Conservation (phyloP, 805 yeast genomes). For the Priceomyces carsonii region DNA sequence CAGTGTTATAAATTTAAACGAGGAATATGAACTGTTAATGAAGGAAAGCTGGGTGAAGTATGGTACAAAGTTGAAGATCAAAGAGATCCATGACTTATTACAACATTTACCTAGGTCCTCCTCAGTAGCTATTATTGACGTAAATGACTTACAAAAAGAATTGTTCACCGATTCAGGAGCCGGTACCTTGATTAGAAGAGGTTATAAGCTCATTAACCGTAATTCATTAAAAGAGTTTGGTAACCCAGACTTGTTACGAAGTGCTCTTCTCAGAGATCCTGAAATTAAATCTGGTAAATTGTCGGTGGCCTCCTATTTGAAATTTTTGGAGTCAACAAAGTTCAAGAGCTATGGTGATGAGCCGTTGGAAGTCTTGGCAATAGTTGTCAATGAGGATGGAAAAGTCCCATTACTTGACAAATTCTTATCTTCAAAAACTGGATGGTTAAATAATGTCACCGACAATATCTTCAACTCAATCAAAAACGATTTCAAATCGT, state of each 20-base stretch:
- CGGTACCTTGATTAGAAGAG: conserved; percentile 97
- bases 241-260: conserved; percentile 74
- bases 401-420: conserved; percentile 72
- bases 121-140: conserved; percentile 96
- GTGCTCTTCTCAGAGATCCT: conserved; percentile 74
- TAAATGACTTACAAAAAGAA: conserved; percentile 93
- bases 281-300: conserved; percentile 68
- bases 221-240: conserved; percentile 67
- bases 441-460: conserved; percentile 97
- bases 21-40: conserved; percentile 88
- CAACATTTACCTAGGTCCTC: conserved; percentile 95
- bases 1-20: conserved; percentile 89
- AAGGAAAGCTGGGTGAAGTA: conserved; percentile 97
- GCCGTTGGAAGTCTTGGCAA: conserved; percentile 91
- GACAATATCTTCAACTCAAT: conserved; percentile 89
- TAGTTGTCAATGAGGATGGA: conserved; percentile 56
- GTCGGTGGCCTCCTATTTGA: conserved; percentile 80
- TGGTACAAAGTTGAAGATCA: conserved; percentile 96
- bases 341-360: conserved; percentile 92
- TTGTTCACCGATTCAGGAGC: conserved; percentile 99
- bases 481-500: conserved; percentile 65
- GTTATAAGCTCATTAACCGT: conserved; percentile 80
- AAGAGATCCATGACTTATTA: conserved; percentile 91
- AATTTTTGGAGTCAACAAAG: conserved; percentile 57
- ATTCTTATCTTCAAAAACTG: conserved; percentile 82